A percentile compares a stretch with the other conserved stretches of the same genome.
Conservation (phyloP, 2,329 filamentous ascomycete species). For the Talaromyces atroroseus region DNA sequence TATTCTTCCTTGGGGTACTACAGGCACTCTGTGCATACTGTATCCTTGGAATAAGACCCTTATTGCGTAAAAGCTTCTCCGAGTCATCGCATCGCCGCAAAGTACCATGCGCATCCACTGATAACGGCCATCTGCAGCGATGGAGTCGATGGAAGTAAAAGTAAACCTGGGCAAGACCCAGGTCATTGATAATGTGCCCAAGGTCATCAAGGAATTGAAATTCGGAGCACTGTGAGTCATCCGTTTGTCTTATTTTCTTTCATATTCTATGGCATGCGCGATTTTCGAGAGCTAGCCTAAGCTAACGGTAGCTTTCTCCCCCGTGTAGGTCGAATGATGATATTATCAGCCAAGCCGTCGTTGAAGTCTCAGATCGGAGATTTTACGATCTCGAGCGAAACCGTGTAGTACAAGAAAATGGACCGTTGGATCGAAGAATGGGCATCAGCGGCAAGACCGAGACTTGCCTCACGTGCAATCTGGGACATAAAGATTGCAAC, state of each 20-base stretch:
- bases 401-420: conserved; percentile 70
- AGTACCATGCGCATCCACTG: conserved; percentile 31
- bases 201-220: conserved; percentile 87
- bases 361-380: conserved; percentile 89
- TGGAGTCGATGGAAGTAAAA: conserved; percentile 41
- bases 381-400: conserved; percentile 85
- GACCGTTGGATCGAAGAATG: conserved; percentile 80
- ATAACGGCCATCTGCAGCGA: conserved; percentile 29
- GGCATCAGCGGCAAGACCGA: conserved; percentile 81
- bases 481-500: conserved; percentile 76
- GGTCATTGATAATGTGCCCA: conserved; percentile 80
- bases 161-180: conserved; percentile 67
- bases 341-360: conserved; percentile 88
- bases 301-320: conserved; percentile 7
- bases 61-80: neutral
- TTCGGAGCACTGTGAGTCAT: conserved; percentile 76
- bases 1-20: neutral
- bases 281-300: neutral
- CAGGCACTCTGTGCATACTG: neutral
- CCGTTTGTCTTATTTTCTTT: neutral
- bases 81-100: conserved; percentile 16
- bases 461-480: conserved; percentile 75
- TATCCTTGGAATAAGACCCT: neutral
- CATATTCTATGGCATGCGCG: neutral
- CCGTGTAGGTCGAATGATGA: conserved; percentile 72